These are phyloP conservation scores for Penicillium tannophilum DNA, from an alignment of 495 filamentous ascomycete genomes.

Conservation along the genomic window DNA sequence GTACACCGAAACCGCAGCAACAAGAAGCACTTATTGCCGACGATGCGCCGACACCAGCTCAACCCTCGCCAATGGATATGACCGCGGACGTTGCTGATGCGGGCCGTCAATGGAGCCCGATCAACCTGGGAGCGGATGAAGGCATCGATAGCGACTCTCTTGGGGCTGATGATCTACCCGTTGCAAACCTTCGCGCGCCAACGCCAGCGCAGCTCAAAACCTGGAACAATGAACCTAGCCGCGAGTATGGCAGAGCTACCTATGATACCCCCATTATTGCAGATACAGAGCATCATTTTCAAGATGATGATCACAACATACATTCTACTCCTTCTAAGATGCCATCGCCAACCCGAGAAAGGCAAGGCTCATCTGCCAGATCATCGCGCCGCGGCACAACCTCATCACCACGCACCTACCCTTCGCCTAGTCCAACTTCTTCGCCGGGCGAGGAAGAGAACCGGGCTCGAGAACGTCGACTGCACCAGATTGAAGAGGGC, in stretches of 20 bases:
- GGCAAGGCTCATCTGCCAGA: conserved; percentile 28
- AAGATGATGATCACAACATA: conserved; percentile 34
- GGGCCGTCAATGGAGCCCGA: conserved; percentile 25
- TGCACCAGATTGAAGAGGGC: conserved; percentile 2
- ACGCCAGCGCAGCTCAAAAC: conserved; percentile 8
- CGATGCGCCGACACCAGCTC: conserved; percentile 22
- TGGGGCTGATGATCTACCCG: conserved; percentile 28
- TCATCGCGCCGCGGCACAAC: conserved; percentile 37
- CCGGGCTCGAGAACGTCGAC: conserved; percentile 7
- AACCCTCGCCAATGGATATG: conserved; percentile 26
- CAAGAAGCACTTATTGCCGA: conserved; percentile 17
- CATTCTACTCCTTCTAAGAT: conserved; percentile 47
- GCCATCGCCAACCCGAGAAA: conserved; percentile 38
- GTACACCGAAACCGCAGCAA: conserved; percentile 21
- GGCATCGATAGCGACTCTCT: conserved; percentile 32
- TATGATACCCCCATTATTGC: conserved; percentile 37
- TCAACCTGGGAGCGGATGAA: conserved; percentile 30
- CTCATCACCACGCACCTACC: conserved; percentile 43
- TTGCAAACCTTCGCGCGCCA: conserved; percentile 24
- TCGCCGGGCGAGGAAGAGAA: conserved; percentile 44
- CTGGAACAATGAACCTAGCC: conserved; percentile 5
- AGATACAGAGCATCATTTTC: conserved; percentile 33
- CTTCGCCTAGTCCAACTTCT: conserved; percentile 44
- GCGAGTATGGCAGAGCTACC: conserved; percentile 25
- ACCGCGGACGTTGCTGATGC: conserved; percentile 17